Evolutionary conservation across 257 asterid genomes (phyloP).

Genomic region (Dorcoceras hygrometricum): DNA sequence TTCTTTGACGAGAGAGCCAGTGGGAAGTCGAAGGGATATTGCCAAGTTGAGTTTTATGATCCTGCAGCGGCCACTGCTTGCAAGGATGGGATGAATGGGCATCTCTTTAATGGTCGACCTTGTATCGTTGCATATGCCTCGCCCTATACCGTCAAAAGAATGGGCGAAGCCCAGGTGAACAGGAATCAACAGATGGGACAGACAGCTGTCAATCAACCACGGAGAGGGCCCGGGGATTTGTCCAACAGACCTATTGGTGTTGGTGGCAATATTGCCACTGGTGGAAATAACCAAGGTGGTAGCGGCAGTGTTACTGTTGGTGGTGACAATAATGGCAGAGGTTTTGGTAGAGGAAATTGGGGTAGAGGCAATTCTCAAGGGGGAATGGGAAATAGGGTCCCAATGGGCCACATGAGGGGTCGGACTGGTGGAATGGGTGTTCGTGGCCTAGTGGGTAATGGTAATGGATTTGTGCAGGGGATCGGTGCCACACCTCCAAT

Average conservation of each 20-base stretch:
- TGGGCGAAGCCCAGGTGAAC: slow-evolving; percentile 76
- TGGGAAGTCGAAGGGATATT: slow-evolving; percentile 96
- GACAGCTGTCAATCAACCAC: slow-evolving; percentile 42
- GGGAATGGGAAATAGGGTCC: slow-evolving; percentile 48
- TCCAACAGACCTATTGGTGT: slow-evolving; percentile 42
- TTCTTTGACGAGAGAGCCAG: slow-evolving; percentile 94
- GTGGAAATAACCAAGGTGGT: slow-evolving; percentile 47
- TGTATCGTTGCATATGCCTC: slow-evolving; percentile 96
- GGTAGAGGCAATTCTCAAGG: slow-evolving; percentile 64
- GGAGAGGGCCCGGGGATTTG: slow-evolving; percentile 59
- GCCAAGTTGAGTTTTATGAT: slow-evolving; percentile 88
- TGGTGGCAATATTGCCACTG: slow-evolving; percentile 44
- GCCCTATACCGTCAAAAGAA: slow-evolving; percentile 69
- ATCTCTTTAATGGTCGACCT: slow-evolving; percentile 76
- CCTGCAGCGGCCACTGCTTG: slow-evolving; percentile 78
- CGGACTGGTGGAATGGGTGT: slow-evolving; percentile 67
- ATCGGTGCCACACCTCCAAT: slow-evolving; percentile 72
- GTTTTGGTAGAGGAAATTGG: slow-evolving; percentile 89
- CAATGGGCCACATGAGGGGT: slow-evolving; percentile 41
- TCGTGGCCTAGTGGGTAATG: slow-evolving; percentile 64
- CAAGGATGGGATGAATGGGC: slow-evolving; percentile 85
- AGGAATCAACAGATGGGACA: slow-evolving; percentile 57
- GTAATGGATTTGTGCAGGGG: slow-evolving; percentile 73
- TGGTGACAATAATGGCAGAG: slow-evolving; percentile 46
- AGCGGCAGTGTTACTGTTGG: slow-evolving; percentile 32